Conservation (phyloP, 805 yeast species). For the Metschnikowia lachancei region DNA sequence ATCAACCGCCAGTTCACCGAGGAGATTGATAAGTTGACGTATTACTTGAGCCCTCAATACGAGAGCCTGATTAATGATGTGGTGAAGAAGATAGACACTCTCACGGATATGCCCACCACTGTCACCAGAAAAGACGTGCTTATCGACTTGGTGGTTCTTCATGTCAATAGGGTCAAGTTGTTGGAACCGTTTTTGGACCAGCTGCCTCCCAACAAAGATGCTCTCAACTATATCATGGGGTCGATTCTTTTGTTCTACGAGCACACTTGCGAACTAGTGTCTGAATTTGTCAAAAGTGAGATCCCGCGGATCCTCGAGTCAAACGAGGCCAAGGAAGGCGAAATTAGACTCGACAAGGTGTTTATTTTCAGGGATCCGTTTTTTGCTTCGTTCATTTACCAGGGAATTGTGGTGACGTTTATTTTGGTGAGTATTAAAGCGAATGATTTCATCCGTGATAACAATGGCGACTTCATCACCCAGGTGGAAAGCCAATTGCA, state of each 20-base stretch:
- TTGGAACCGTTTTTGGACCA: conserved; percentile 49
- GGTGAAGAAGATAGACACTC: conserved; percentile 21
- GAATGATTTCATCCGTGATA: conserved; percentile 29
- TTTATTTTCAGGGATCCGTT: conserved; percentile 45
- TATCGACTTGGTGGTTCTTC: conserved; percentile 46
- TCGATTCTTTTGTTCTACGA: conserved; percentile 33
- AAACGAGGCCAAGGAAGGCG: conserved; percentile 8
- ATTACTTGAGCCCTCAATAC: conserved; percentile 22
- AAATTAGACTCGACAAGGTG: conserved; percentile 29
- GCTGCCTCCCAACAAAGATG: conserved; percentile 29
- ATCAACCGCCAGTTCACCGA: conserved; percentile 42
- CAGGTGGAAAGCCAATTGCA: conserved; percentile 25
- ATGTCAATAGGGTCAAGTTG: conserved; percentile 50
- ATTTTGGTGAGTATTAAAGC: conserved; percentile 46
- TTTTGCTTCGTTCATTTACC: conserved; percentile 48
- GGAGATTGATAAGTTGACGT: conserved; percentile 39
- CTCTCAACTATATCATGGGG: conserved; percentile 36
- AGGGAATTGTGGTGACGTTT: conserved; percentile 50
- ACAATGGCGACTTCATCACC: conserved; percentile 22
- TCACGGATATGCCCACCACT: conserved; percentile 22
- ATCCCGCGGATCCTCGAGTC: conserved; percentile 13
- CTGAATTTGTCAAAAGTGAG: conserved; percentile 12
- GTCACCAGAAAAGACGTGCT: conserved; percentile 36
- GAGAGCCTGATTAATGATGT: conserved; percentile 15
- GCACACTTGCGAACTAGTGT: conserved; percentile 15